Base-by-base conservation (phyloP, 2,329 filamentous ascomycete genomes). In the Cytospora paraplurivora region DNA sequence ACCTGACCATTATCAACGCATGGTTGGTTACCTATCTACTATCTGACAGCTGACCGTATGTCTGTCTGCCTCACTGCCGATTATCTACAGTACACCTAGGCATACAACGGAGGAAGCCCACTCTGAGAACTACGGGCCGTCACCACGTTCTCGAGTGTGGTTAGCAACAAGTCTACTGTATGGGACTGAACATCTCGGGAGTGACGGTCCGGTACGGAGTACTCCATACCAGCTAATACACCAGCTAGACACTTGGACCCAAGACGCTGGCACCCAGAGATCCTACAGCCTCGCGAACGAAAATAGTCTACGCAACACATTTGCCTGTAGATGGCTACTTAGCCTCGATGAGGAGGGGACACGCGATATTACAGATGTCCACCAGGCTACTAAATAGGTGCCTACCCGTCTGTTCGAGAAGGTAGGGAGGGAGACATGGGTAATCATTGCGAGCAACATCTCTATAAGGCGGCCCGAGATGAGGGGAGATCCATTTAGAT, bases 361-460 rank as follows among this genome's bases (percentile, higher is more conserved):
- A 50, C 21, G 35, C 33, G 33, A 50, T 27, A 32, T 56, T 12
- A 19, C 32, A 7, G 19, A 44, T 38, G 41, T 34, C 55, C 13
- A 54, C 37, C 32, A 65, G 63, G 63, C 63, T 47, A 63, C 63
- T 49, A 33, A 37, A 56, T 56, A 53, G 53, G 13, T 56, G 27
- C 63, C 56, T 47, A 33, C 33, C 41, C 32, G 52, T 50, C 19
- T 8, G 8, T 37, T 37, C 8, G 35, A 10, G 35, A 37, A 37
- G 35, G 8, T 37, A 37, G 2, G 35, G 35, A 37, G 8, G 35
- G 8, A 37, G 41, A 19, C 41, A 44, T 7, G 41, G 41, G 17
- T 55, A 21, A 21, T 47, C 19, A 17, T 27, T 44, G 19, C 33
- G 54, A 44, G 17, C 41, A 44, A 44, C 41, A 44, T 44, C 2